Evolutionary conservation across 2,329 filamentous ascomycete species (phyloP).

Genomic region (Cladorrhinum sp.): DNA sequence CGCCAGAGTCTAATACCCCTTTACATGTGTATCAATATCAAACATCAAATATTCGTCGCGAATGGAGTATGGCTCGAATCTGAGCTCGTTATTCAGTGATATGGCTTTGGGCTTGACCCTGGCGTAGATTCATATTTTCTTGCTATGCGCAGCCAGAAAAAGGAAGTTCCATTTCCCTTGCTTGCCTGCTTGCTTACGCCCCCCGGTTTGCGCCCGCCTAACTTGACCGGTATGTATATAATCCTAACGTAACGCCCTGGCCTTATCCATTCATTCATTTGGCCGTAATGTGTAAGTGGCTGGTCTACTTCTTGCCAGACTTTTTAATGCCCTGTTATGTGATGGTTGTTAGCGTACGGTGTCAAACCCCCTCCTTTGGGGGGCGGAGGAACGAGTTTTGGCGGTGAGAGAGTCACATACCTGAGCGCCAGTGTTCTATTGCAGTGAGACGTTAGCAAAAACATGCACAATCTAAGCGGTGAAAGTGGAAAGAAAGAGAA

Average conservation of each 20-base stretch:
- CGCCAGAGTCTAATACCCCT: neutral
- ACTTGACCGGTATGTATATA: neutral
- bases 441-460: constrained; percentile 1
- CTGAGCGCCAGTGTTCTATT: constrained; percentile 27
- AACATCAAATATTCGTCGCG: neutral
- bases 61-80: neutral
- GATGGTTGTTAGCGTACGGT: constrained; percentile 71
- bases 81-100: neutral
- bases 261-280: neutral
- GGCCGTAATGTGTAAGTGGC: neutral
- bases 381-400: constrained; percentile 44
- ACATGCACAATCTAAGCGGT: neutral
- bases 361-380: too few species aligned
- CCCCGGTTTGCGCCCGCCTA: constrained; percentile 11
- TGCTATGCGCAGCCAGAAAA: too few species aligned
- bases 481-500: neutral
- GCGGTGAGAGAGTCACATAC: constrained; percentile 13
- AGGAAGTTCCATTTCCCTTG: too few species aligned
- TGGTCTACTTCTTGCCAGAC: constrained; percentile 85
- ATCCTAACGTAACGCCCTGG: constrained; percentile 5
- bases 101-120: too few species aligned
- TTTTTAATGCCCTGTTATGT: constrained; percentile 77
- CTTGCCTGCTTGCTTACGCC: constrained; percentile 6
- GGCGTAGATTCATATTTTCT: too few species aligned
- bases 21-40: neutral